These are phyloP conservation scores for Yarrowia sp. DNA, from an alignment of 805 yeast species.

Conservation along the genomic window DNA sequence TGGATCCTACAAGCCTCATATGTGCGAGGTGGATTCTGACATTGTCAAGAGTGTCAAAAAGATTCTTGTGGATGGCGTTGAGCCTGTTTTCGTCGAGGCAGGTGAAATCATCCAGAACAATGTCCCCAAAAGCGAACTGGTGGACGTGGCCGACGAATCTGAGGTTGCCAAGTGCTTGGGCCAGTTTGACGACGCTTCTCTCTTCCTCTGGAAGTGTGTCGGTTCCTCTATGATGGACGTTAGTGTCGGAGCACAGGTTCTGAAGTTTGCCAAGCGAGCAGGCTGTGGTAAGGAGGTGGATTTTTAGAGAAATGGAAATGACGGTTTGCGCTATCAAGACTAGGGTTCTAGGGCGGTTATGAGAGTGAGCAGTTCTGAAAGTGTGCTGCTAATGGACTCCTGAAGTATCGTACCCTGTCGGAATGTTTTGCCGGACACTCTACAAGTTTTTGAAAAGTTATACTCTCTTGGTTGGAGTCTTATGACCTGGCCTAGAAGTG, in stretches of 20 bases:
- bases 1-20: constrained; percentile 23
- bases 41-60: neutral
- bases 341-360: too few species aligned
- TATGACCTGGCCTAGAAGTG: too few species aligned
- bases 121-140: neutral
- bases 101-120: constrained; percentile 22
- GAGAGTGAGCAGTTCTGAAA: too few species aligned
- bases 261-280: constrained; percentile 9
- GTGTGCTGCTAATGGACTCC: too few species aligned
- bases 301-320: neutral
- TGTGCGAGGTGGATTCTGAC: constrained; percentile 11
- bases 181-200: neutral
- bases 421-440: too few species aligned
- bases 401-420: too few species aligned
- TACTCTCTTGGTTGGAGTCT: too few species aligned
- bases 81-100: constrained; percentile 6
- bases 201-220: constrained; percentile 22
- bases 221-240: constrained; percentile 23
- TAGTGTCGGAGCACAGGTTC: neutral
- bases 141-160: neutral
- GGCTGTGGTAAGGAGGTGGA: constrained; percentile 17
- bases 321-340: too few species aligned
- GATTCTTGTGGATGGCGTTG: constrained; percentile 10
- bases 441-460: too few species aligned
- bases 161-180: neutral